Conservation (phyloP, 208 protist species). For the Leishmania tropica region DNA sequence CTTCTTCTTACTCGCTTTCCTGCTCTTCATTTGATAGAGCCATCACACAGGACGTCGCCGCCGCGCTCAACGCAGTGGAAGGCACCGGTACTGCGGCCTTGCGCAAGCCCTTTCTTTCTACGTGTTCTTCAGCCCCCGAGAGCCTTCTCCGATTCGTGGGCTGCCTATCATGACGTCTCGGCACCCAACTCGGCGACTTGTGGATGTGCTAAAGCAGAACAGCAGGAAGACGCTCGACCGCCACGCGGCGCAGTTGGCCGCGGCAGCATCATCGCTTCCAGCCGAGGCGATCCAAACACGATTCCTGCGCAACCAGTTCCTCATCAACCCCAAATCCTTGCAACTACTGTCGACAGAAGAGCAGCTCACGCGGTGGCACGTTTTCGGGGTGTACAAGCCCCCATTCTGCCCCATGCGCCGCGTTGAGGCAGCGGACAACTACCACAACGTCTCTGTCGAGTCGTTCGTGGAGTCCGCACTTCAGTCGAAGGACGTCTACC, state of each 20-base stretch:
- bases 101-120: not conserved
- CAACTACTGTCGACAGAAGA: slow-evolving; percentile 39
- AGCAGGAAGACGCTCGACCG: slow-evolving; percentile 55
- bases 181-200: slow-evolving; percentile 52
- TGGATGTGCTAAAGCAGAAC: slow-evolving; percentile 80
- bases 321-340: slow-evolving; percentile 82
- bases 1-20: not conserved
- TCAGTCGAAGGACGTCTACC: slow-evolving; percentile 51
- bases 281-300: slow-evolving; percentile 67
- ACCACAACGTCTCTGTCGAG: slow-evolving; percentile 82
- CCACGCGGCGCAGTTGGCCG: slow-evolving; percentile 61
- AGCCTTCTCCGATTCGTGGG: not conserved
- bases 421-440: slow-evolving; percentile 62
- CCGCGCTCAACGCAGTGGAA: not conserved
- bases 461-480: slow-evolving; percentile 77
- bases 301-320: slow-evolving; percentile 79
- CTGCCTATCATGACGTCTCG: slow-evolving; percentile 55
- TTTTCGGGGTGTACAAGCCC: slow-evolving; percentile 88
- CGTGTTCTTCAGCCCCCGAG: not conserved
- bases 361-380: slow-evolving; percentile 45
- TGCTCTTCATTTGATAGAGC: not conserved
- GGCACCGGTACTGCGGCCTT: not conserved
- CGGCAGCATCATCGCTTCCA: slow-evolving; percentile 44
- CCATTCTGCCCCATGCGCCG: slow-evolving; percentile 90
- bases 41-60: not conserved